Evolutionary conservation across 2,329 filamentous ascomycete genomes (phyloP).

Genomic region (Scortechinia acanthostroma): DNA sequence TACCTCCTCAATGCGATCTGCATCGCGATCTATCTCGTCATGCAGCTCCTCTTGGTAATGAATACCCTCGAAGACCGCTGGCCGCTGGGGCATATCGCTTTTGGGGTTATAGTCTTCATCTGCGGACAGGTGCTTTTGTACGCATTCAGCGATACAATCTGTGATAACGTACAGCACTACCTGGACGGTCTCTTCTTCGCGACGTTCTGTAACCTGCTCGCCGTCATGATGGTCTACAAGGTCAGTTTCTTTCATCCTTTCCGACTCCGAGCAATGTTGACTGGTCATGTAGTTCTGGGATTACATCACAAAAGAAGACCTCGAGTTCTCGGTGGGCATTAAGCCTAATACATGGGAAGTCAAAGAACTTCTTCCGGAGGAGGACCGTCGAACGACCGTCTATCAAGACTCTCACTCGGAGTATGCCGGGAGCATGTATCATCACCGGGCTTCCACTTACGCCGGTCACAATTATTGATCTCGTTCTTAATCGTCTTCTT

Average conservation of each 20-base stretch:
- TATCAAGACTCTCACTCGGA: constrained; percentile 35
- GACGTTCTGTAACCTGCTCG: constrained; percentile 85
- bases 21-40: constrained; percentile 74
- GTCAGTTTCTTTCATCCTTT: constrained; percentile 21
- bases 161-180: constrained; percentile 79
- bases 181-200: constrained; percentile 91
- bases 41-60: constrained; percentile 82
- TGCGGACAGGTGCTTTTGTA: constrained; percentile 89
- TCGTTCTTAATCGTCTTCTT: too few relatives aligned
- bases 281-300: constrained; percentile 99
- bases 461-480: constrained; percentile 23
- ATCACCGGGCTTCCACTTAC: constrained; percentile 23
- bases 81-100: constrained; percentile 85
- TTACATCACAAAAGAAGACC: constrained; percentile 94
- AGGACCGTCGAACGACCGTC: constrained; percentile 67
- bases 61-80: constrained; percentile 91
- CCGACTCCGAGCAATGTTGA: too few relatives aligned
- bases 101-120: constrained; percentile 86
- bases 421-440: constrained; percentile 31
- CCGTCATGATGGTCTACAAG: constrained; percentile 99
- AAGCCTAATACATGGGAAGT: constrained; percentile 98
- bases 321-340: constrained; percentile 94
- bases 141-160: constrained; percentile 79
- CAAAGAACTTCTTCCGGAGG: constrained; percentile 79
- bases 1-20: constrained; percentile 87